Evolutionary conservation across 192 early-diverging fungal genomes (phyloP), one percentile per base, ranked within the genome.

Genomic region (Coemansia interrupta): DNA sequence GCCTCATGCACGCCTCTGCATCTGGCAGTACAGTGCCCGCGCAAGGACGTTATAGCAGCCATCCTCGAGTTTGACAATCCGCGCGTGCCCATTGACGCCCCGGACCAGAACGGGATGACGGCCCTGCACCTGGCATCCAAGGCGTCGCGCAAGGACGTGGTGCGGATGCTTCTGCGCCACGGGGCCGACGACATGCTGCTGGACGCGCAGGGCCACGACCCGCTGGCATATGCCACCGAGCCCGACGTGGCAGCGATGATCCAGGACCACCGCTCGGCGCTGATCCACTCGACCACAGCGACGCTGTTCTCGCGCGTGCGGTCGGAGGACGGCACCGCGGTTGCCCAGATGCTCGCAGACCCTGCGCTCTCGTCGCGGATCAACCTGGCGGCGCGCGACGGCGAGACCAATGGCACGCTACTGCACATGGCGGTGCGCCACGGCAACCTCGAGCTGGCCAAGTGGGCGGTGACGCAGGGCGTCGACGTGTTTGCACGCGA

Each of bases 121-220:
- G 85, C 89, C 9, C 63, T 92, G 43, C 91, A 92, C 57, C 60
- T 88, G 58, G 91, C 88, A 0, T 73, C 89, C 32, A 87, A 84
- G 63, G 73, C 84, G 41, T 80, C 85, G 15, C 78, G 87, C 28
- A 61, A 72, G 7, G 88, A 90, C 45, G 75, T 90, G 11, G 79
- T 89, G 14, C 83, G 84, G 50, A 56, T 91, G 26, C 64, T 92
- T 23, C 77, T 92, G 29, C 82, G 84, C 43, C 73, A 73, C 26
- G 83, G 82, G 8, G 74, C 89, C 32, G 82, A 90, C 64, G 88
- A 91, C 73, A 81, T 85, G 45, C 49, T 87, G 1, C 63, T 80
- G 24, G 85, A 91, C 49, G 41, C 64, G n/a, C 62, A 80, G 29
- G 88, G 87, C 14, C 82, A 86, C 51, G 85, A 81, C 23, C 75